Percentiles rank a stretch among this genome's conserved stretches.
Evolutionary conservation across 1,284 basidiomycete genomes (phyloP).

Genomic region (Moesziomyces antarcticus): DNA sequence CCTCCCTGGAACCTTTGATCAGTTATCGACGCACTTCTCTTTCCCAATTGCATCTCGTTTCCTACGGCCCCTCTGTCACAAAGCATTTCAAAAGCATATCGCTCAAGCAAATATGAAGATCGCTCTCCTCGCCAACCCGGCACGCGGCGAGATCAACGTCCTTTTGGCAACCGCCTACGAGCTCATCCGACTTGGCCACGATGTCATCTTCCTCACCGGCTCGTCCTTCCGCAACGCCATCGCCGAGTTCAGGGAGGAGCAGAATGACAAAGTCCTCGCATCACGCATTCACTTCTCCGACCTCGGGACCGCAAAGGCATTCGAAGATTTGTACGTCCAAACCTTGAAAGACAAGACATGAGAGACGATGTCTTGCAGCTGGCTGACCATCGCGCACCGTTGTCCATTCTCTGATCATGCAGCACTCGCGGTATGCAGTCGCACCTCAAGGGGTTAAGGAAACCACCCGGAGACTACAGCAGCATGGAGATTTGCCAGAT

Average conservation of each 20-base stretch:
- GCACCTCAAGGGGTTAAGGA: constrained; percentile 23
- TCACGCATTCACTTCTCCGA: constrained; percentile 25
- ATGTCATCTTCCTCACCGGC: constrained; percentile 34
- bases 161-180: constrained; percentile 40
- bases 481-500: constrained; percentile 30
- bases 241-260: constrained; percentile 22
- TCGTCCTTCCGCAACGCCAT: constrained; percentile 29
- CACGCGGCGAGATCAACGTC: constrained; percentile 48
- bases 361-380: neutral
- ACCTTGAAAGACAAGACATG: too few species aligned
- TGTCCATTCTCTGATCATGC: neutral
- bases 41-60: too few species aligned
- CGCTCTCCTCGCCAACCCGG: constrained; percentile 41
- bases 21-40: too few species aligned
- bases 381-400: neutral
- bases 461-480: constrained; percentile 32
- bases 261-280: constrained; percentile 14
- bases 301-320: constrained; percentile 15
- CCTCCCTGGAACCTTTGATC: too few species aligned
- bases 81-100: too few species aligned
- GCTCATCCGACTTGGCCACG: constrained; percentile 31
- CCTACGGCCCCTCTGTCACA: too few species aligned
- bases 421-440: constrained; percentile 31
- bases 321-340: constrained; percentile 29
- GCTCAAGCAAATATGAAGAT: constrained; percentile 27